Conservation (phyloP, 257 asterid genomes). For the Ballota nigra region DNA sequence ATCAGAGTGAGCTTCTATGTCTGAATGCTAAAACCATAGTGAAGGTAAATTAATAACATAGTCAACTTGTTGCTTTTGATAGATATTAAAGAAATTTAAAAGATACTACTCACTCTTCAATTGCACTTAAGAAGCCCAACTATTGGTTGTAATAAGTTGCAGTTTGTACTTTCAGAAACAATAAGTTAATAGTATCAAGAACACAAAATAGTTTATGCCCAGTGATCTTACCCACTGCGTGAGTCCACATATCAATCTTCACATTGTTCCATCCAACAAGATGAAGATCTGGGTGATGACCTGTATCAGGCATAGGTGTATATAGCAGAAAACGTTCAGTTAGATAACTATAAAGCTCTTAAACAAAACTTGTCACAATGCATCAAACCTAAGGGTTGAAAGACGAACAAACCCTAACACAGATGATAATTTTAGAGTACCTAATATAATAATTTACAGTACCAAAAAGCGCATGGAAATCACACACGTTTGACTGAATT, state of each 20-base stretch:
- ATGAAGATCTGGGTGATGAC: constrained; percentile 99
- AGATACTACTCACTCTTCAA: not conserved
- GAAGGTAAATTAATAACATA: not conserved
- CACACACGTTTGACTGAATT: not conserved
- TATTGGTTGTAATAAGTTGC: not conserved
- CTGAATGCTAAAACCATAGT: not conserved
- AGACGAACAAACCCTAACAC: not conserved
- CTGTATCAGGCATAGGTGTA: constrained; percentile 35
- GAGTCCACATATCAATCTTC: constrained; percentile 90
- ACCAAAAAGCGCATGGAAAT: not conserved
- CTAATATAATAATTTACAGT: not conserved
- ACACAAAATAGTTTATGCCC: not conserved
- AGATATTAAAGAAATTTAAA: not conserved
- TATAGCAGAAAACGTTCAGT: constrained; percentile 12
- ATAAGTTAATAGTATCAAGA: not conserved
- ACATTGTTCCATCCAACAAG: constrained; percentile 96
- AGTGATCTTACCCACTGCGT: constrained; percentile 70
- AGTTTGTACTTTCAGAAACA: not conserved
- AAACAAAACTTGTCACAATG: not conserved
- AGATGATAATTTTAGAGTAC: not conserved
- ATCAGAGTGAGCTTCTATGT: not conserved
- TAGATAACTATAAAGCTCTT: not conserved
- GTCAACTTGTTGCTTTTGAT: not conserved
- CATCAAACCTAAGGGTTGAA: not conserved
- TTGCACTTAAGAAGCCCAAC: not conserved